These are phyloP conservation scores for Solanum habrochaites DNA, from an alignment of 257 asterid species.

Conservation along the genomic window DNA sequence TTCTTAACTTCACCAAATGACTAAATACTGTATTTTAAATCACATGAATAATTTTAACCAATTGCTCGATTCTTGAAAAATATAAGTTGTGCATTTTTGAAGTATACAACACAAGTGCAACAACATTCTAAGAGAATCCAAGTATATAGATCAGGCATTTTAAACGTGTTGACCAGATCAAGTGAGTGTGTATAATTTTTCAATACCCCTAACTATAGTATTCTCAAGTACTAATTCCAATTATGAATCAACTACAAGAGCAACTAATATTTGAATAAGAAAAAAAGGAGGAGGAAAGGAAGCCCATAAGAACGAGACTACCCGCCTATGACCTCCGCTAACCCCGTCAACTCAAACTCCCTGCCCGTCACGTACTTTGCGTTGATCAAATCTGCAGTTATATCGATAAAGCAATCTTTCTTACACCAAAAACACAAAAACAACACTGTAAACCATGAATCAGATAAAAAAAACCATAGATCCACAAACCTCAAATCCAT, in stretches of 20 bases:
- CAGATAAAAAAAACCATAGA: neutral
- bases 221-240: neutral
- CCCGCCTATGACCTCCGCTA: too few species aligned
- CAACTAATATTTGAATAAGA: neutral
- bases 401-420: neutral
- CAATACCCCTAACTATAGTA: neutral
- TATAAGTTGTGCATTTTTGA: neutral
- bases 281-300: too few species aligned
- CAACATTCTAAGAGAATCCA: neutral
- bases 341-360: too few species aligned
- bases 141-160: neutral
- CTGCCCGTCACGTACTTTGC: too few species aligned
- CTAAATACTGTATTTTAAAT: neutral
- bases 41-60: neutral
- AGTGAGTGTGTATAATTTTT: neutral
- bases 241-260: neutral
- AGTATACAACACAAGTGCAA: neutral
- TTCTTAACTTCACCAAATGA: neutral
- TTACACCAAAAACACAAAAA: neutral
- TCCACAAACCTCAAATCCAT: neutral
- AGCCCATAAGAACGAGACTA: too few species aligned
- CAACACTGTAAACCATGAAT: neutral
- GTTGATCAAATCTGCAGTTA: neutral
- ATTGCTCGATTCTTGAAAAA: neutral
- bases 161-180: neutral